Evolutionary conservation across 2,329 filamentous ascomycete genomes (phyloP), one percentile per base, ranked within the genome.

Genomic region (Gnomoniopsis smithogilvyi): DNA sequence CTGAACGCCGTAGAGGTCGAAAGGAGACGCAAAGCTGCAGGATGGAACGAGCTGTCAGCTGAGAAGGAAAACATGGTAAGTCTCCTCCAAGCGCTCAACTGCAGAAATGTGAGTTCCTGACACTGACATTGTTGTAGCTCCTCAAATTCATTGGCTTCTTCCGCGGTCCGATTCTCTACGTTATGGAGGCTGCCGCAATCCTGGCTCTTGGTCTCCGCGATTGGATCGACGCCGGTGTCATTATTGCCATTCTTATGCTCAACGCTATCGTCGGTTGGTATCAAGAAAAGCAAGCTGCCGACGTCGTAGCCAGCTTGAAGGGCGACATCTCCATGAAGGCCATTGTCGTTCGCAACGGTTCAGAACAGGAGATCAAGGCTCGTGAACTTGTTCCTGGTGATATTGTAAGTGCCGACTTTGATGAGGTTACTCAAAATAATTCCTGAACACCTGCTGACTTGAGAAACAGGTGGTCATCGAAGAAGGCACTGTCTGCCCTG

Each of bases 251-350:
- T 74, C 78, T 92, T 58, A 67, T 87, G 70, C 85, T 92, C 63
- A 92, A 92, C 77, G 88, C 88, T 65, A 77, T 87, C 64, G 88
- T 91, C 72, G 88, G 88, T 79, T 91, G 88, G 84, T 91, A 91
- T 74, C 88, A 91, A 73, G 88, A 91, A 76, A 91, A 91, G 79
- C 88, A 91, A 75, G 88, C 88, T 67, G 88, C 87, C 65, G 88
- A 91, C 74, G 87, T 91, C 68, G 88, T 90, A 68, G 88, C 88
- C 58, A 84, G 79, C 63, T 77, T 91, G 63, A 91, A 91, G 79
- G 88, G 88, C 77, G 88, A 91, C 69, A 91, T 92, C 69, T 88
- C 88, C 67, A 88, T 91, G 85, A 88, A 85, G 75, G 84, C 86
- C 51, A 79, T 77, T 63, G 86, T 88, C 68, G 75, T 91, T 66